Base-by-base conservation (phyloP, 257 asterid species). In the Plantago elongata region DNA sequence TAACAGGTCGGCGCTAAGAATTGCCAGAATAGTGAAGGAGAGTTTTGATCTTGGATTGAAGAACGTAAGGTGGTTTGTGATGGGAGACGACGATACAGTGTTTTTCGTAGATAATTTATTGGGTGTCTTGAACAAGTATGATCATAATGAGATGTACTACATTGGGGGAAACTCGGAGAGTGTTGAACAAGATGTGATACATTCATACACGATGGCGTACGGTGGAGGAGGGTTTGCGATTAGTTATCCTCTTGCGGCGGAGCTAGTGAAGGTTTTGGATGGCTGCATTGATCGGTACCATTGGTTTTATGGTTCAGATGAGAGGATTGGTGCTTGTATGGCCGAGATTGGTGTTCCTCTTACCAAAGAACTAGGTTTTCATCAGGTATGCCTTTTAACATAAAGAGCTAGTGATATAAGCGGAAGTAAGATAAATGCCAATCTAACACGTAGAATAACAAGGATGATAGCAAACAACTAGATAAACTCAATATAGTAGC, bases 21-120 rank as follows among this genome's bases (percentile, higher is more conserved):
- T 91, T 3, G 91, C 97, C 0, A 79, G 97, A 12, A 83, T 92
- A 0, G 79, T 84, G 29, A 83, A 83, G 51, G 95, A 92, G 80
- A 77, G 84, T 40, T 89, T 83, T 62, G 82, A 83, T 54, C 59
- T 75, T 0, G 81, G 86, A 3, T 16, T 72, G 13, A 76, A 65
- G 8, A 51, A 81, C 9, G 94, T 84, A 46, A 61, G 97, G 71
- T 92, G 99, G 99, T 86, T 89, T 9, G 96, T 86, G 1, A 83
- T 92, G 96, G 99, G 97, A 0, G 99, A 92, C n/a, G 99, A 92
- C 13, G 99, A 92, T 48, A 92, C 99, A 0, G 74, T 89, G 9
- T 92, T 89, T 13, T 84, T 89, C 54, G 62, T 79, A 0, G 88
- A 84, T 82, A 92, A 92, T 79, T 65, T 92, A 73, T 75, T 82